Evolutionary conservation across 2,329 filamentous ascomycete genomes (phyloP), one percentile per base, ranked within the genome.

Genomic region (Epichloe hybrida): DNA sequence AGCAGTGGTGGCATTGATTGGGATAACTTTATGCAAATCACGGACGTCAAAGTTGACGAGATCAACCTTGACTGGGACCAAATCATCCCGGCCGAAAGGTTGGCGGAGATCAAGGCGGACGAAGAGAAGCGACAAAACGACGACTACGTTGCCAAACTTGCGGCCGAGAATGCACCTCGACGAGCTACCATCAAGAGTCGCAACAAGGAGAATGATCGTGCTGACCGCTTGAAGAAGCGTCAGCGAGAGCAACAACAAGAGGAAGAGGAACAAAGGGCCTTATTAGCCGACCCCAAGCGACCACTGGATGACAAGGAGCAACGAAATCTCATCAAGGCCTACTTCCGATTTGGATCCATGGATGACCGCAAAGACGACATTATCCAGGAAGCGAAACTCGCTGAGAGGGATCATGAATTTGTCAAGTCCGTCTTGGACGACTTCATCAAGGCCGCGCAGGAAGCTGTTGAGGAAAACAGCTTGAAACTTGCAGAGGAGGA

Each of bases 21-120:
- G 70, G 91, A 96, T 64, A 95, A 95, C 55, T 98, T 97, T 67
- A 83, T 98, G 71, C 89, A 97, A 63, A 95, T 95, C 62, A 96
- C 93, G 1, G 93, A 98, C 66, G 91, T 97, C 67, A 97, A 97
- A 69, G 86, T 97, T 23, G 87, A 97, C 53, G 77, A 81, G 48
- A 72, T 80, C 46, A 71, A 73, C 56, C 81, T 97, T 27, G 89
- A 94, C 58, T 98, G 93, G 93, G 93, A 98, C 61, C 86, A 97
- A 57, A 98, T 98, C 60, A 97, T 98, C 58, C 94, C 93, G 0
- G 89, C 90, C 53, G 89, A 95, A 7, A 83, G 95, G 61, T 77
- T 98, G 17, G 90, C 90, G 15, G 83, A 83, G 53, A 86, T 97
- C 68, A 95, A 94, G 65, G 83, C 82, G 0, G 88, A 95, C 48